Evolutionary conservation across 768 basidiomycete species (phyloP), one percentile per base, ranked within the genome.

Genomic region (Cystofilobasidium macerans): DNA sequence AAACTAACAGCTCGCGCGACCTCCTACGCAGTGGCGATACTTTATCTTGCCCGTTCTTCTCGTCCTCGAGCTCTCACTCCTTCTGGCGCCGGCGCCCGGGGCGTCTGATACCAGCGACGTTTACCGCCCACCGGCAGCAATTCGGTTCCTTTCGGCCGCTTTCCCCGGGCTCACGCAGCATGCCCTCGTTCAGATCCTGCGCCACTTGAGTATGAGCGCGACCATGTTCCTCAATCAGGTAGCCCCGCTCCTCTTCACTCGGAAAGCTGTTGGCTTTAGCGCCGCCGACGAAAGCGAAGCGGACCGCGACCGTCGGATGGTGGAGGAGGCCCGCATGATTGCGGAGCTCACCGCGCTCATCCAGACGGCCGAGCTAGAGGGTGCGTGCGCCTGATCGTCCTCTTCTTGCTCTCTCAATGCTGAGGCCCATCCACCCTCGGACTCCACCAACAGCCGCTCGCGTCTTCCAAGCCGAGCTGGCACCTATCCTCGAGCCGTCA

Each of bases 11-110:
- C 26, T 26, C 11, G 3, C 42, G 12, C 26, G 13, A 36, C 1
- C 11, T 22, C n/a, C 30, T 11, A 2, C 14, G 16, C 65, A 68
- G 67, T 68, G 57, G 61, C 54, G 67, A 11, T 47, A 63, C 30
- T 45, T 68, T 5, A 35, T 48, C 22, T 62, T 68, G 12, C 67
- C 67, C 18, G 32, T 32, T 26, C 57, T 68, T 18, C 40, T 68
- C 56, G 35, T 57, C 33, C 62, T 68, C 57, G 61, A 68, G 32
- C 57, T 68, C 35, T 59, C 61, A 11, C 67, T 68, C 28, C 45
- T 62, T 22, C 14, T 60, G 43, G 20, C 35, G n/a, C 67, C 67
- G 22, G 51, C 61, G 12, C 61, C 47, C 14, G 33, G 35, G 14
- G 26, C 48, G n/a, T 53, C 20, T n/a, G n/a, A 24, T 20, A 45